Evolutionary conservation across 441 rosid species (phyloP).

Genomic region (Metrosideros polymorpha): DNA sequence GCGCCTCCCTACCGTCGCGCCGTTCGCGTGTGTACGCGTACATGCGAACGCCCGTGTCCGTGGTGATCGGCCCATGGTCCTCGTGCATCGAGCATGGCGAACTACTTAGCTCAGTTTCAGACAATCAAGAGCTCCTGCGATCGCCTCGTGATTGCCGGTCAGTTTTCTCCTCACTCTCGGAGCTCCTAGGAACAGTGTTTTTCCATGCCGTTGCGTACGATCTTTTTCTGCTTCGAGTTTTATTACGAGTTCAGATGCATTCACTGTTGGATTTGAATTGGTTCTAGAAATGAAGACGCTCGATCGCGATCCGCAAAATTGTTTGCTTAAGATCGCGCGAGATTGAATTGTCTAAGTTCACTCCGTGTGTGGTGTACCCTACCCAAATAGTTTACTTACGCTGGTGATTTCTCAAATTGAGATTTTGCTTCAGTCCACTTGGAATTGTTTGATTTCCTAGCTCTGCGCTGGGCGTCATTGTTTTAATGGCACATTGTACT

Average conservation of each 20-base stretch:
- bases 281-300: not conserved
- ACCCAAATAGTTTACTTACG: not conserved
- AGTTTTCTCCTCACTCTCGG: not conserved
- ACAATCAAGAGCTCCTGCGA: conserved; percentile 66
- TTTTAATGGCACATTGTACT: not conserved
- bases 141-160: conserved; percentile 87
- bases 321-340: not conserved
- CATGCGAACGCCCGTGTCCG: not conserved
- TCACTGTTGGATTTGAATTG: not conserved
- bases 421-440: not conserved
- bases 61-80: conserved; percentile 15
- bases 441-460: not conserved
- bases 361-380: not conserved
- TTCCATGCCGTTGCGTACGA: not conserved
- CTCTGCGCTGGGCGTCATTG: not conserved
- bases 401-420: not conserved
- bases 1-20: not conserved
- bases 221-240: not conserved
- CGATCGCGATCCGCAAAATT: not conserved
- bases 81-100: conserved; percentile 70
- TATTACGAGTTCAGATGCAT: not conserved
- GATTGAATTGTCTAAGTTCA: not conserved
- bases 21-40: not conserved
- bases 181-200: too few relatives aligned
- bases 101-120: conserved; percentile 87